Conservation (phyloP, 257 asterid species). For the Gynochthodes officinalis region DNA sequence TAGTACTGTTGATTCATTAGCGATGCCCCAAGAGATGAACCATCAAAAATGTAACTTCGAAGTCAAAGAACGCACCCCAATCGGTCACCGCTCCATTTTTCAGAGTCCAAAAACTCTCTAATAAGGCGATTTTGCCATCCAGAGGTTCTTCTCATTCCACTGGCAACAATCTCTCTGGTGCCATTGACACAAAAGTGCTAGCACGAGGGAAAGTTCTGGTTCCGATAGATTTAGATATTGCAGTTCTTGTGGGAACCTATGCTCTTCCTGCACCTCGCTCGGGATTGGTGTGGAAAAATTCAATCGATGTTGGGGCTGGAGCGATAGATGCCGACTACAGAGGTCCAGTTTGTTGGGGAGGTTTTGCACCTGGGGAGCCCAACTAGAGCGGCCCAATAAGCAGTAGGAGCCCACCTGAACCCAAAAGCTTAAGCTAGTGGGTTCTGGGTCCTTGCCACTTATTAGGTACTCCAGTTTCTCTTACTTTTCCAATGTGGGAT, state of each 20-base stretch:
- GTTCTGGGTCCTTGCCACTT: too few relatives aligned
- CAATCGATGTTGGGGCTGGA: too few relatives aligned
- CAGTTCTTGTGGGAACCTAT: slow-evolving; percentile 73
- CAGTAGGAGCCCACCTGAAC: too few relatives aligned
- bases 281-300: too few relatives aligned
- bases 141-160: slow-evolving; percentile 39
- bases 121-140: slow-evolving; percentile 30
- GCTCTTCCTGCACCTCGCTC: slow-evolving; percentile 76
- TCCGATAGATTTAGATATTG: slow-evolving; percentile 76
- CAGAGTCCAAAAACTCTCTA: slow-evolving; percentile 37
- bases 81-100: slow-evolving; percentile 17
- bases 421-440: too few relatives aligned
- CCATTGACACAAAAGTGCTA: slow-evolving; percentile 53
- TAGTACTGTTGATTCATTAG: background rate
- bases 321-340: too few relatives aligned
- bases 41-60: slow-evolving; percentile 14
- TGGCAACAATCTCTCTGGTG: slow-evolving; percentile 51
- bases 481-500: too few relatives aligned
- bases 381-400: too few relatives aligned
- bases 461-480: too few relatives aligned
- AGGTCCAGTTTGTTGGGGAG: too few relatives aligned
- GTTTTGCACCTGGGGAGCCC: too few relatives aligned
- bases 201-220: slow-evolving; percentile 75
- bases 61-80: slow-evolving; percentile 21
- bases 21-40: slow-evolving; percentile 14